Evolutionary conservation across 2,329 filamentous ascomycete genomes (phyloP), one percentile per base, ranked within the genome.

Genomic region (Epichloe glyceriae): DNA sequence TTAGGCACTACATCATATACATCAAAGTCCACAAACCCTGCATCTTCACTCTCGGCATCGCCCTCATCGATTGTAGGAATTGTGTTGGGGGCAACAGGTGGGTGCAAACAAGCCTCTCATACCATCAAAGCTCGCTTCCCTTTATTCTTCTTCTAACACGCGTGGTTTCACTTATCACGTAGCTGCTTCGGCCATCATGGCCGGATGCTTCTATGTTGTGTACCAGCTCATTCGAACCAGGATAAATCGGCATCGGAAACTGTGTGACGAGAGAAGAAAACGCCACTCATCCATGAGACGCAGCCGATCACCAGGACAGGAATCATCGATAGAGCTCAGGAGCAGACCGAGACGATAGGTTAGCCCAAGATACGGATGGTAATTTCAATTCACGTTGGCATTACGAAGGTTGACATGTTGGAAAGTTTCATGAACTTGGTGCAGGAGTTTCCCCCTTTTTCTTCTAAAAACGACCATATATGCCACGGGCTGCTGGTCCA

Each of bases 71-170:
- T 56, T 17, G 47, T 50, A 3, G 51, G 50, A n/a, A 46, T 51
- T n/a, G 44, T 55, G 2, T 17, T 56, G 34, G 55, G 54, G 7
- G 45, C 53, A 19, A 17, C 54, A 19, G 53, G 56, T 57, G n/a
- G 44, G 56, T 55, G 37, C 14, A 41, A 17, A 8, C 7, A 10
- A 41, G 11, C 34, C 33, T 15, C 33, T 12, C 37, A 10, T 2
- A 11, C 30, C 14, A 47, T 47, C 4, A 26, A 26, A 14, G 6
- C 19, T 40, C 39, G 30, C 37, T 26, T 50, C 46, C 20, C 10
- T 22, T 12, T 34, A n/a, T 17, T 15, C n/a, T 19, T 22, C 30
- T 7, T 15, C 34, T 46, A 20, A 50, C 26, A 14, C 7, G 22
- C 26, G 17, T 12, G 37, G 22, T 12, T 47, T 19, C 10, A 14